Conservation (phyloP, 345 rosid genomes). For the Cardamine resedifolia region DNA sequence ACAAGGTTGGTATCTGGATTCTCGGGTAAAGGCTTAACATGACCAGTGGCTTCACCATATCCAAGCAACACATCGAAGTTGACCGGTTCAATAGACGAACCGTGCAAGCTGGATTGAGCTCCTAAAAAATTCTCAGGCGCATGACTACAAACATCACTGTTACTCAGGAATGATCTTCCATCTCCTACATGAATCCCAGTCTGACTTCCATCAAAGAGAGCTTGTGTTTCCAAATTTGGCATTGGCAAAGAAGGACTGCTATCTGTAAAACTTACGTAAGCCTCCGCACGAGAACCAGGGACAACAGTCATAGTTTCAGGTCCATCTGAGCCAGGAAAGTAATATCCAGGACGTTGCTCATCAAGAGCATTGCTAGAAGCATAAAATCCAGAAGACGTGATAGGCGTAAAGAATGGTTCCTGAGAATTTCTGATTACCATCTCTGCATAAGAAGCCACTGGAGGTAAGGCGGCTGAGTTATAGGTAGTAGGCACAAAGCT, state of each 20-base stretch:
- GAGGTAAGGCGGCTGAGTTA: constrained; percentile 38
- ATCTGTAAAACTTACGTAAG: constrained; percentile 6
- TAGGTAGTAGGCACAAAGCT: constrained; percentile 32
- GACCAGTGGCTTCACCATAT: constrained; percentile 35
- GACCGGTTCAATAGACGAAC: constrained; percentile 41
- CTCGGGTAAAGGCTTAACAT: constrained; percentile 44
- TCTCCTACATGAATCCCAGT: constrained; percentile 38
- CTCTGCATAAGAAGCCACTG: constrained; percentile 38
- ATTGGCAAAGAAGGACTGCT: constrained; percentile 40
- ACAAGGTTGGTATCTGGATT: constrained; percentile 45
- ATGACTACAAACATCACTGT: constrained; percentile 35
- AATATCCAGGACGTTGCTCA: constrained; percentile 14
- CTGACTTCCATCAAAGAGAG: constrained; percentile 42
- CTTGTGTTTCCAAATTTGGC: constrained; percentile 33
- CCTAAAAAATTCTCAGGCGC: constrained; percentile 20
- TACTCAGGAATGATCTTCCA: constrained; percentile 30
- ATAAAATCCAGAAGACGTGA: constrained; percentile 17
- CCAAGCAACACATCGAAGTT: constrained; percentile 40
- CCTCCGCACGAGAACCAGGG: constrained; percentile 34
- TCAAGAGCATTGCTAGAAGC: constrained; percentile 23
- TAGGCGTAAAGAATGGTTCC: constrained; percentile 36
- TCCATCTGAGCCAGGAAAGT: constrained; percentile 35
- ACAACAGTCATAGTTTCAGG: constrained; percentile 31
- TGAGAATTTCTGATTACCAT: constrained; percentile 38
- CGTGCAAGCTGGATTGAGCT: constrained; percentile 34